Conservation (phyloP, 2,329 filamentous ascomycete species). For the Xylaria sp. region DNA sequence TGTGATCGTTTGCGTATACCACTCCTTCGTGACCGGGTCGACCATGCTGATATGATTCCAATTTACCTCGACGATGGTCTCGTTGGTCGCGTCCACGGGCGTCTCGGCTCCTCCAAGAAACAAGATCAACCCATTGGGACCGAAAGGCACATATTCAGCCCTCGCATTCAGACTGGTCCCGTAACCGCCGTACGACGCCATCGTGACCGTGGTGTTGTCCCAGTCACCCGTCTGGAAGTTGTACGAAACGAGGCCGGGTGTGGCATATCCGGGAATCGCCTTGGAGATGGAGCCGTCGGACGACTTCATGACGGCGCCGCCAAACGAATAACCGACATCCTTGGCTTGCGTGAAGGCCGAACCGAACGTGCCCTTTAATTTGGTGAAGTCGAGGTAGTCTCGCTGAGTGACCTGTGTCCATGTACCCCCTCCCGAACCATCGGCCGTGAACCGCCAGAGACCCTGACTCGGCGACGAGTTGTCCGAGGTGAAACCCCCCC, state of each 20-base stretch:
- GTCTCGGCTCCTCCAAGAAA: constrained; percentile 50
- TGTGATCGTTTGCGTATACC: constrained; percentile 51
- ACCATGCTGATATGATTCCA: constrained; percentile 50
- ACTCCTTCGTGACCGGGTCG: constrained; percentile 50
- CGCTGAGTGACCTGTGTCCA: constrained; percentile 48
- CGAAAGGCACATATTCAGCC: constrained; percentile 51
- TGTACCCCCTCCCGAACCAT: constrained; percentile 49
- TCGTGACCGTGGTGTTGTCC: constrained; percentile 50
- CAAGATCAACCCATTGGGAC: constrained; percentile 49
- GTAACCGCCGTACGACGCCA: constrained; percentile 40
- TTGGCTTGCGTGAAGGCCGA: constrained; percentile 45
- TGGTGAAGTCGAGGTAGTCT: constrained; percentile 50
- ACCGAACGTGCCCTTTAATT: constrained; percentile 50
- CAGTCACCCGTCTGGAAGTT: constrained; percentile 49
- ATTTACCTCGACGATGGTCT: constrained; percentile 39
- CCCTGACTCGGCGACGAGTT: constrained; percentile 43
- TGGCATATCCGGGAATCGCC: constrained; percentile 41
- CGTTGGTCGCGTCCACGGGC: constrained; percentile 40
- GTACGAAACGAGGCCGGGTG: constrained; percentile 50
- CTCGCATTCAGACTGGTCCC: constrained; percentile 48
- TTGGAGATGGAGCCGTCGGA: constrained; percentile 45
- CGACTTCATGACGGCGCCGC: constrained; percentile 44
- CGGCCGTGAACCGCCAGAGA: constrained; percentile 50
- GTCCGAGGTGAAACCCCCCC: constrained; percentile 48
- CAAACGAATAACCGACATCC: constrained; percentile 49